Percentiles rank a stretch among this genome's conserved stretches.
Conservation (phyloP, 1,284 basidiomycete species). For the Clitocybe nebularis region DNA sequence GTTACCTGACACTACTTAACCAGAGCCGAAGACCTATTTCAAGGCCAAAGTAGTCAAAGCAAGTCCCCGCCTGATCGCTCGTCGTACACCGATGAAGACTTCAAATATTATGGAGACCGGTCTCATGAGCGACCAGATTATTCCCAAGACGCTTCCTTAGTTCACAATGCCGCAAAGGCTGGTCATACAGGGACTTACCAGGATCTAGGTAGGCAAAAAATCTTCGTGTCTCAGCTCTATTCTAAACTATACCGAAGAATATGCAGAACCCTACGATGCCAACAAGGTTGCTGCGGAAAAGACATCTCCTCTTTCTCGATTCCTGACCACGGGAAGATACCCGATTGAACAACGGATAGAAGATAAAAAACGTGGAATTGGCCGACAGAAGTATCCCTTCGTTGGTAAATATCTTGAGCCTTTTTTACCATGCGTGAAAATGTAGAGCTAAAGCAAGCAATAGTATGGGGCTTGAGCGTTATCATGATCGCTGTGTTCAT, state of each 20-base stretch:
- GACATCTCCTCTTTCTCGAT: slow-evolving; percentile 32
- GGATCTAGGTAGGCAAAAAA: slow-evolving; percentile 47
- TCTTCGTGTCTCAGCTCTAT: background rate
- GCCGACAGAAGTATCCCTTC: slow-evolving; percentile 77
- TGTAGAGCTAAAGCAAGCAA: slow-evolving; percentile 4
- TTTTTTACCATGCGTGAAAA: slow-evolving; percentile 1
- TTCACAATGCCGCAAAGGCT: slow-evolving; percentile 41
- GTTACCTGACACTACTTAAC: too few relatives aligned
- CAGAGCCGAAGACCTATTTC: too few relatives aligned
- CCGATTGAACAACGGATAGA: slow-evolving; percentile 83
- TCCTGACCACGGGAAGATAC: slow-evolving; percentile 47
- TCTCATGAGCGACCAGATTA: slow-evolving; percentile 24
- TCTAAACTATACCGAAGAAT: slow-evolving; percentile 39
- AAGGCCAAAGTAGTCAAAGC: background rate
- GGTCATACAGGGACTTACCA: slow-evolving; percentile 38
- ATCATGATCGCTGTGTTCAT: slow-evolving; percentile 74
- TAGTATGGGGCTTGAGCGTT: slow-evolving; percentile 61
- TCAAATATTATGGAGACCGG: slow-evolving; percentile 7
- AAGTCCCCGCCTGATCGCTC: background rate
- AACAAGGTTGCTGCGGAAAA: slow-evolving; percentile 31
- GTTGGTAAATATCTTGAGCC: slow-evolving; percentile 50
- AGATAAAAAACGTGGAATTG: slow-evolving; percentile 79
- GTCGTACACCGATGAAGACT: slow-evolving; percentile 10
- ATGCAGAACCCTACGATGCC: slow-evolving; percentile 47
- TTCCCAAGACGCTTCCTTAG: slow-evolving; percentile 37